phyloP scores from a whole-genome alignment of 2,329 filamentous ascomycete genomes.

The Gaeumannomyces tritici region DNA sequence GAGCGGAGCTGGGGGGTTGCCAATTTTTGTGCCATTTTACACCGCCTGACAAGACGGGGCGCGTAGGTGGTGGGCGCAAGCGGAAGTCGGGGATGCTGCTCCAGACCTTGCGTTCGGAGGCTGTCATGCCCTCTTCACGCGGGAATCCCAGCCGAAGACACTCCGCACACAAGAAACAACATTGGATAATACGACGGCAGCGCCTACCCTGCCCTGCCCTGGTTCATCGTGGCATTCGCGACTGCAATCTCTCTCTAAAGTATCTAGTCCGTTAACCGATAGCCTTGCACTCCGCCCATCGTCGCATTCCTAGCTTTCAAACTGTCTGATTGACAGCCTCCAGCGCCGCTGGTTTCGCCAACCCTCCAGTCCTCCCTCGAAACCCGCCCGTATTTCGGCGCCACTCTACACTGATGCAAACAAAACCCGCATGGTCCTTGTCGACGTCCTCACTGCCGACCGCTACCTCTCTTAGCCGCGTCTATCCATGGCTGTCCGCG shows the following conservation, averaged over 20 bases:
- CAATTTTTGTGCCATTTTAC: background rate
- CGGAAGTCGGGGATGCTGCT: background rate
- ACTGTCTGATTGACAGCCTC: background rate
- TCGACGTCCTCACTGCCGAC: background rate
- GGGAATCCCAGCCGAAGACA: background rate
- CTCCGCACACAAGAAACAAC: background rate
- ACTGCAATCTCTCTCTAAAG: too few species aligned
- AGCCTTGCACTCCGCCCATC: too few species aligned
- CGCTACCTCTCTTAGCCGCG: background rate
- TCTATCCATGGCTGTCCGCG: constrained; percentile 38
- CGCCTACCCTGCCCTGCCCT: background rate
- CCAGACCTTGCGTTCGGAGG: background rate
- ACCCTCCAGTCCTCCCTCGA: background rate
- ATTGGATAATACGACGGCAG: background rate
- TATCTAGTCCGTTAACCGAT: too few species aligned
- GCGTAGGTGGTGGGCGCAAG: background rate
- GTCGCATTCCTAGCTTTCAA: too few species aligned
- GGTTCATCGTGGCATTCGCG: background rate
- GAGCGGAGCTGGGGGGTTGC: background rate
- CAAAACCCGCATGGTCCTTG: background rate
- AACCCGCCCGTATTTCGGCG: background rate
- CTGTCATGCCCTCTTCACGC: background rate
- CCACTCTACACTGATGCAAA: background rate
- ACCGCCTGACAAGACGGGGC: background rate
- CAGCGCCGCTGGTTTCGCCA: background rate